Evolutionary conservation across 306 rosid species (phyloP).

Genomic region (Bauhinia variegata): DNA sequence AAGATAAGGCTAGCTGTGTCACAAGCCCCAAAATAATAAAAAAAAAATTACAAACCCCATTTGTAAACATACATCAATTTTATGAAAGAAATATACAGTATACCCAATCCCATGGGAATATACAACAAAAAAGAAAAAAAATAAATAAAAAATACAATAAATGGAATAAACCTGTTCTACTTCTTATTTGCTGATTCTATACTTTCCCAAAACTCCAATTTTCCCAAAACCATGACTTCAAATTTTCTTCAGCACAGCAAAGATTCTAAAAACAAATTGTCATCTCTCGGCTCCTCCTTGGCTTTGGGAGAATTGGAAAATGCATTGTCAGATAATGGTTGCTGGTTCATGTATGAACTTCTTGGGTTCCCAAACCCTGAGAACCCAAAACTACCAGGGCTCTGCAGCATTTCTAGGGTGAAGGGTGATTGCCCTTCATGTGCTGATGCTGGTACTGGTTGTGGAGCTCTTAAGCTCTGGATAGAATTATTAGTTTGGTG

Average conservation of each 20-base stretch:
- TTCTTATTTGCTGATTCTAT: constrained; percentile 21
- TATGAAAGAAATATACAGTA: constrained; percentile 41
- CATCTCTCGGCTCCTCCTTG: constrained; percentile 84
- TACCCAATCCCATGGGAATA: constrained; percentile 35
- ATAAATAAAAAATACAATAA: constrained; percentile 53
- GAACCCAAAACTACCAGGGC: constrained; percentile 49
- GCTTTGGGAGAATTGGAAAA: constrained; percentile 54
- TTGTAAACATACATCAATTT: constrained; percentile 34
- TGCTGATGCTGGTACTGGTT: constrained; percentile 18
- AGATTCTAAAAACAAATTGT: constrained; percentile 71
- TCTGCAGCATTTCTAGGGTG: constrained; percentile 57
- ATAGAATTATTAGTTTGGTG: constrained; percentile 35
- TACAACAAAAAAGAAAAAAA: constrained; percentile 40
- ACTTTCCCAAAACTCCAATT: constrained; percentile 17
- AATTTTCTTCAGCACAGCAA: constrained; percentile 56
- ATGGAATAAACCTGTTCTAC: constrained; percentile 46
- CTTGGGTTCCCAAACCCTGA: constrained; percentile 55
- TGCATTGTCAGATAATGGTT: constrained; percentile 47
- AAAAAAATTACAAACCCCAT: constrained; percentile 29
- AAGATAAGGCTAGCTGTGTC: constrained; percentile 21
- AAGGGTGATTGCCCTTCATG: constrained; percentile 48
- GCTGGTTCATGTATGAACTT: constrained; percentile 57
- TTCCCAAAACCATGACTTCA: constrained; percentile 18
- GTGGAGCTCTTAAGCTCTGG: constrained; percentile 40
- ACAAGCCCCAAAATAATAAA: constrained; percentile 46